phyloP scores from a whole-genome alignment of 2,329 filamentous ascomycete genomes.

The Westerdykella ornata region DNA sequence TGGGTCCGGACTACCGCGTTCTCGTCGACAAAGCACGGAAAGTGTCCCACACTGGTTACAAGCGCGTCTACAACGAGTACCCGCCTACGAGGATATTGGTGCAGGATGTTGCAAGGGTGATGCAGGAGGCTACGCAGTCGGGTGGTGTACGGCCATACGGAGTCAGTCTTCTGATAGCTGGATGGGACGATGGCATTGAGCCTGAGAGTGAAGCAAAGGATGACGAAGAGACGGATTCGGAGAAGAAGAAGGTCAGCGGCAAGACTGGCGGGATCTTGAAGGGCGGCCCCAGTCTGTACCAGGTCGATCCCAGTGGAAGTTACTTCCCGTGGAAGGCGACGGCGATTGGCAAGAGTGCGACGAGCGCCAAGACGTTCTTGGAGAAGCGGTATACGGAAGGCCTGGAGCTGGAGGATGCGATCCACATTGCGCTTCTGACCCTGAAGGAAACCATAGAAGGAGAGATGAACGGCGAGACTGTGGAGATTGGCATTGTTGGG shows the following conservation, averaged over 20 bases:
- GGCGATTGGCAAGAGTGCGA: constrained; percentile 96
- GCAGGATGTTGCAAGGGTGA: constrained; percentile 93
- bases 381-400: constrained; percentile 99
- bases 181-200: constrained; percentile 95
- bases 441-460: constrained; percentile 99
- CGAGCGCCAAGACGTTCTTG: constrained; percentile 96
- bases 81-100: constrained; percentile 99
- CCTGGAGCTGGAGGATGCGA: constrained; percentile 92
- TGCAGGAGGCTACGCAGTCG: constrained; percentile 98
- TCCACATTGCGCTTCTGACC: constrained; percentile 94
- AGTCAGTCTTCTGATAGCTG: constrained; percentile 89
- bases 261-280: constrained; percentile 96
- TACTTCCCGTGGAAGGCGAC: constrained; percentile 99
- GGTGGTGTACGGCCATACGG: constrained; percentile 96
- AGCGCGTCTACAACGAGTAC: constrained; percentile 99
- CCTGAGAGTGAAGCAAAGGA: constrained; percentile 66
- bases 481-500: constrained; percentile 97
- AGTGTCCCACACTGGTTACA: constrained; percentile 96
- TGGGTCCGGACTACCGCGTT: constrained; percentile 97
- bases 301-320: constrained; percentile 96
- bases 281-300: constrained; percentile 94
- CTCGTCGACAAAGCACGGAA: constrained; percentile 97
- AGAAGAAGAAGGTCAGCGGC: constrained; percentile 64
- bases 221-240: constrained; percentile 43
- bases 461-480: constrained; percentile 97